Evolutionary conservation across 1,284 basidiomycete species (phyloP).

Genomic region (Meripilus lineatus): DNA sequence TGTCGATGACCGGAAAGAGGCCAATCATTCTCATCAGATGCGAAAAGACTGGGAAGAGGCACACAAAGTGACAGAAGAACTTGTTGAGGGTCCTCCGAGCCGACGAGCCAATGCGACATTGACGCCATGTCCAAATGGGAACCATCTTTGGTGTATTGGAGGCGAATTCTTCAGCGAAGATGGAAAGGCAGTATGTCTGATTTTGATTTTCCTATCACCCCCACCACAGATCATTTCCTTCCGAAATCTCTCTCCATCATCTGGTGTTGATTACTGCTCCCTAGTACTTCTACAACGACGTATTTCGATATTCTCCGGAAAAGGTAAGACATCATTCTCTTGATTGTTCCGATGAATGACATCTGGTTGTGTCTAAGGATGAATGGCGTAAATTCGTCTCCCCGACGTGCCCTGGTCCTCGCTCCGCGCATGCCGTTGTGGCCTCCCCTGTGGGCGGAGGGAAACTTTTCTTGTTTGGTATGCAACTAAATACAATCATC

Average conservation of each 20-base stretch:
- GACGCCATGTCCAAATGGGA: conserved; percentile 72
- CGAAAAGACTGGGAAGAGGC: conserved; percentile 69
- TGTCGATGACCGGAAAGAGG: conserved; percentile 2
- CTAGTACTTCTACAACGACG: conserved; percentile 77
- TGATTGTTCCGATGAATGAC: background rate
- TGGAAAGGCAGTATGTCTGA: conserved; percentile 58
- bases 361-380: conserved; percentile 38
- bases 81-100: conserved; percentile 74
- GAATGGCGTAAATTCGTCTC: conserved; percentile 87
- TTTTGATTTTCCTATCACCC: too few relatives aligned
- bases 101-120: conserved; percentile 79
- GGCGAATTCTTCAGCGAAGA: conserved; percentile 86
- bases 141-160: conserved; percentile 77
- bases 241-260: background rate
- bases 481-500: conserved; percentile 2
- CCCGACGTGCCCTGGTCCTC: conserved; percentile 77
- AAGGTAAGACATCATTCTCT: conserved; percentile 42
- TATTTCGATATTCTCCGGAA: conserved; percentile 78
- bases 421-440: conserved; percentile 81
- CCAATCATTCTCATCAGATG: conserved; percentile 46
- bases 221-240: background rate
- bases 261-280: conserved; percentile 13
- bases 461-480: conserved; percentile 82
- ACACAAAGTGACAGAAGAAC: conserved; percentile 73
- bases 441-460: conserved; percentile 72